Percentiles rank a stretch among this genome's conserved stretches.
Conservation (phyloP, 495 filamentous ascomycete species). For the Margaritispora aquatica region DNA sequence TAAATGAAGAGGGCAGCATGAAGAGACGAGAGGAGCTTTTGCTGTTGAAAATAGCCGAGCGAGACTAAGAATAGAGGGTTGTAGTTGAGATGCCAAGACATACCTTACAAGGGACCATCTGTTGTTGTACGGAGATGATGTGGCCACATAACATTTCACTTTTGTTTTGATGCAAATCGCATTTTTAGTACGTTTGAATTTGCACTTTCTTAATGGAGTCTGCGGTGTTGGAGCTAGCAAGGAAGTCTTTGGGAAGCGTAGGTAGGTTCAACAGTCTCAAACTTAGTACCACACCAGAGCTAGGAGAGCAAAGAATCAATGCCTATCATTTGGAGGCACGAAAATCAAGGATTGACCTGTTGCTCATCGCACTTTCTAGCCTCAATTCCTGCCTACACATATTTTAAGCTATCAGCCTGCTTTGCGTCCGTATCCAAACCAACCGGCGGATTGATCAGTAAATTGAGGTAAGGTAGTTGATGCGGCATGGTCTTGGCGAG, state of each 20-base stretch:
- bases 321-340: background rate
- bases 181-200: background rate
- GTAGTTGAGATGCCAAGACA: background rate
- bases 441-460: no score
- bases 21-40: no score
- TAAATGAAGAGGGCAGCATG: no score
- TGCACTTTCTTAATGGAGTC: no score
- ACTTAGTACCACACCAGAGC: background rate
- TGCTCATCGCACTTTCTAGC: background rate
- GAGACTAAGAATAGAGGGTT: background rate
- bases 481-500: no score
- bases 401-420: background rate
- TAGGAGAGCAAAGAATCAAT: background rate
- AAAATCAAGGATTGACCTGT: background rate
- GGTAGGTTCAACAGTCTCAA: background rate
- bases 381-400: background rate
- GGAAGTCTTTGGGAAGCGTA: no score
- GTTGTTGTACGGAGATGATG: background rate
- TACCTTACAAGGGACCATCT: background rate
- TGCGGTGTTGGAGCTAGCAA: no score
- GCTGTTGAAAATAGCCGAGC: background rate
- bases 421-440: no score
- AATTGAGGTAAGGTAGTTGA: no score
- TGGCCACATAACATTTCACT: background rate
- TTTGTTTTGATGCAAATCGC: background rate